These are phyloP conservation scores for Penicillium griseofulvum DNA, from an alignment of 2,329 filamentous ascomycete species.

Conservation along the genomic window DNA sequence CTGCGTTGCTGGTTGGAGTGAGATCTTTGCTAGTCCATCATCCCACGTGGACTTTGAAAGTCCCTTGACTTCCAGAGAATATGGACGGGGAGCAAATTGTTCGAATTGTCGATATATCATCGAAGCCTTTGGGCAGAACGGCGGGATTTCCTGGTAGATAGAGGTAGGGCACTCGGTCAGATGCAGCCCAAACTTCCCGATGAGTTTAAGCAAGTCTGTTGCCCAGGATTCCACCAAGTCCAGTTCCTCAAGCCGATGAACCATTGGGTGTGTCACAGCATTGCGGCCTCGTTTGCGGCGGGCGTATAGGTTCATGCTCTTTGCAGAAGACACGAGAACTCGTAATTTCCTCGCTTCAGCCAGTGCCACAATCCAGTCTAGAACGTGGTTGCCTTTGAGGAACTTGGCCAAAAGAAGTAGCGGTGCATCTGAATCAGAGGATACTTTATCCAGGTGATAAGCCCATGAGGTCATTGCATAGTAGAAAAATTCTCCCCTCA, in stretches of 20 bases:
- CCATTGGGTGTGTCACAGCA: background rate
- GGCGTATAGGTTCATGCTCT: background rate
- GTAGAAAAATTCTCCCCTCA: background rate
- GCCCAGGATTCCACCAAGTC: constrained; percentile 2
- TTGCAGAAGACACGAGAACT: background rate
- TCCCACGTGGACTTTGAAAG: background rate
- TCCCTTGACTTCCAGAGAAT: background rate
- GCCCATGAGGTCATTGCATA: constrained; percentile 3
- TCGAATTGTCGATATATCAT: background rate
- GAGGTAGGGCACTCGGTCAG: background rate
- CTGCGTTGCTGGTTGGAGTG: background rate
- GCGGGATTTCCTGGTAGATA: background rate
- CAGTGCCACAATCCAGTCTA: background rate
- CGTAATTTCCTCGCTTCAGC: background rate
- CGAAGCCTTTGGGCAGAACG: background rate
- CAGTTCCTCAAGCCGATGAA: background rate
- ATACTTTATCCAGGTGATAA: background rate
- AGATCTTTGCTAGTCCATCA: background rate
- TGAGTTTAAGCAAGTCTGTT: background rate
- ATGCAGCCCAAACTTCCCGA: background rate
- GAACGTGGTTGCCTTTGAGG: background rate
- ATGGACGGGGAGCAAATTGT: background rate
- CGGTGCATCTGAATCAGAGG: background rate
- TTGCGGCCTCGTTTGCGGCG: background rate
- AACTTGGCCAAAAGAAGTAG: background rate